phyloP scores from a whole-genome alignment of 257 asterid species.

The Solanum sparsipilum region DNA sequence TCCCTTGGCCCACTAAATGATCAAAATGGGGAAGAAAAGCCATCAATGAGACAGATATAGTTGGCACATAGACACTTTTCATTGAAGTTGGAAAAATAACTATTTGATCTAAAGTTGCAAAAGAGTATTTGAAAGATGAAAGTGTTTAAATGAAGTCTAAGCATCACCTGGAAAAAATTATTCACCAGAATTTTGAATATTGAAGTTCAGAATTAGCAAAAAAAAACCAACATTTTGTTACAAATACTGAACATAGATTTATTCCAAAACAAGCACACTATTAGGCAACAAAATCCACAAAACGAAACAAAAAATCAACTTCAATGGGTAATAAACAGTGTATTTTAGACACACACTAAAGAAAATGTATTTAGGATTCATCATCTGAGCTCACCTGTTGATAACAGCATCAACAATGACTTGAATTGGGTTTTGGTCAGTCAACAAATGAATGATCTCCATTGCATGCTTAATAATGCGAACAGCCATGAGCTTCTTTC shows the following conservation, averaged over 20 bases:
- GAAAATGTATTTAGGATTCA: not conserved
- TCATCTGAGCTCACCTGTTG: slow-evolving; percentile 39
- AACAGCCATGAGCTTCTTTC: slow-evolving; percentile 82
- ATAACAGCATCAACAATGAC: slow-evolving; percentile 76
- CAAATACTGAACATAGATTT: not conserved
- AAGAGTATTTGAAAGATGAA: not conserved
- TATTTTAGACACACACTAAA: not conserved
- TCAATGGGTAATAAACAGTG: not conserved
- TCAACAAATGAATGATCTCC: slow-evolving; percentile 79
- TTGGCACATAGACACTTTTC: not conserved
- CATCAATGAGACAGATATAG: not conserved
- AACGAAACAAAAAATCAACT: not conserved
- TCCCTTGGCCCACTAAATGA: slow-evolving; percentile 66
- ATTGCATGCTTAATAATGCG: slow-evolving; percentile 78
- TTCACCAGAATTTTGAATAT: not conserved
- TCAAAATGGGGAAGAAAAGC: not conserved
- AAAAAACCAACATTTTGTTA: not conserved
- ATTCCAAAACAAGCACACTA: not conserved
- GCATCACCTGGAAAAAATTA: not conserved
- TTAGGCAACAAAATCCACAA: not conserved
- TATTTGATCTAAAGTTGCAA: not conserved
- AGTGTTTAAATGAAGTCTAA: not conserved
- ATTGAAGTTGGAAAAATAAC: not conserved
- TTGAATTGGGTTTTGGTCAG: slow-evolving; percentile 76
- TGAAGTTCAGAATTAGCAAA: not conserved